Evolutionary conservation across 352 stramenopile species (phyloP).

Genomic region (Peronospora belbahrii): DNA sequence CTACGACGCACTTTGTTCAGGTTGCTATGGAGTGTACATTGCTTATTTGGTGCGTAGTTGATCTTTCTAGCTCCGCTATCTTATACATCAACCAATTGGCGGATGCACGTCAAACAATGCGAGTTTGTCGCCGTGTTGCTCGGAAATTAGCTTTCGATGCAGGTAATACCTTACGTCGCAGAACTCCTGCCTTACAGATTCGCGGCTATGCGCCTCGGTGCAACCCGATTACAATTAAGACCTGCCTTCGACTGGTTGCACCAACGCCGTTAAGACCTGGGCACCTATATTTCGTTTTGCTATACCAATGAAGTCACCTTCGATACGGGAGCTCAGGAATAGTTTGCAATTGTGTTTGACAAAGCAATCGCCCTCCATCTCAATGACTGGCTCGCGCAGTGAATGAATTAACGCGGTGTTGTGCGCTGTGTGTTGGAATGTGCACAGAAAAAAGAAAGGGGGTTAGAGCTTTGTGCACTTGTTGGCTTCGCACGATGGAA

Average conservation of each 20-base stretch:
- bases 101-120: constrained; percentile 1
- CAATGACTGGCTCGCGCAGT: background rate
- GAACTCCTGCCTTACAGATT: background rate
- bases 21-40: background rate
- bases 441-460: constrained; percentile 12
- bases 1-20: background rate
- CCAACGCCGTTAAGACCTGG: too few species aligned
- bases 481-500: background rate
- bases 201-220: background rate
- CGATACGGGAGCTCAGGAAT: background rate
- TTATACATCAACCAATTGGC: background rate
- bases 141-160: background rate
- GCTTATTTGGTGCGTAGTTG: background rate
- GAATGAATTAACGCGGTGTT: constrained; percentile 2
- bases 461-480: constrained; percentile 8
- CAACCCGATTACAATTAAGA: background rate
- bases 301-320: background rate
- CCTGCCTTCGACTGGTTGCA: background rate
- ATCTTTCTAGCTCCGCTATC: background rate
- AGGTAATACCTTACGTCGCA: background rate
- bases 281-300: too few species aligned
- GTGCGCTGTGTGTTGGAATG: constrained; percentile 7
- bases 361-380: background rate
- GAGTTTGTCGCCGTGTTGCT: constrained; percentile 7
- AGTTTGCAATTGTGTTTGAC: constrained; percentile 1